phyloP scores from a whole-genome alignment of 805 yeast genomes.

The Sugiyamaella boreocaroliniensis region DNA sequence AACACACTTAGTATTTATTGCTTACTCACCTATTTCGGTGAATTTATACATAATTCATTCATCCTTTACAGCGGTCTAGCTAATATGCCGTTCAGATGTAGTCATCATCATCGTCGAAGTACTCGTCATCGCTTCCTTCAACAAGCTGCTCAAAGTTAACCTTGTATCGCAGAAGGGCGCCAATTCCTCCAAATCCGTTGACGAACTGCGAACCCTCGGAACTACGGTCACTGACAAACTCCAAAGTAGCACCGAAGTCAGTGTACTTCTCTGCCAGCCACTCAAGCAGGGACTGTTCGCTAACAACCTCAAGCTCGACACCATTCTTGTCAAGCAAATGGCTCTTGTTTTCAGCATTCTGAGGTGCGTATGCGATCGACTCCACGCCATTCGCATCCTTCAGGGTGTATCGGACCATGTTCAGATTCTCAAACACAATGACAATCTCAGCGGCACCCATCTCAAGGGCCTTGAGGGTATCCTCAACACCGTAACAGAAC shows the following conservation, averaged over 20 bases:
- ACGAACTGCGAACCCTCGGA: conserved; percentile 99
- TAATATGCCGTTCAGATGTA: conserved; percentile 1
- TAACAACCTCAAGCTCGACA: conserved; percentile 80
- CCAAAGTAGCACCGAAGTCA: conserved; percentile 89
- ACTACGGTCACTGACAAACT: conserved; percentile 92
- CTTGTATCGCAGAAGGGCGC: conserved; percentile 92
- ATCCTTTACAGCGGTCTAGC: neutral
- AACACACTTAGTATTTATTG: neutral
- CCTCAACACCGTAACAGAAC: conserved; percentile 96
- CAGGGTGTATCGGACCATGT: conserved; percentile 72
- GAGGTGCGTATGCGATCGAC: conserved; percentile 64
- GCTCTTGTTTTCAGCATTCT: conserved; percentile 66
- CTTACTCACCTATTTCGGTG: neutral
- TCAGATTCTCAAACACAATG: conserved; percentile 89
- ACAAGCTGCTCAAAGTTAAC: conserved; percentile 93
- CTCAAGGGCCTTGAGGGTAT: conserved; percentile 92
- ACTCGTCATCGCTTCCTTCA: conserved; percentile 85
- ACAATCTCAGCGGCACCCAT: conserved; percentile 92
- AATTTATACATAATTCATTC: neutral
- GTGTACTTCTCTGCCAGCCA: conserved; percentile 98
- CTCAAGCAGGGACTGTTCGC: conserved; percentile 81
- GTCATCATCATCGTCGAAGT: conserved; percentile 41
- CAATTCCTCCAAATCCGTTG: conserved; percentile 98
- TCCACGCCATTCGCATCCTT: conserved; percentile 78
- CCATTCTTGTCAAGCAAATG: conserved; percentile 79